Base-by-base conservation (phyloP, 345 rosid genomes). In the Lepidium aucheri region DNA sequence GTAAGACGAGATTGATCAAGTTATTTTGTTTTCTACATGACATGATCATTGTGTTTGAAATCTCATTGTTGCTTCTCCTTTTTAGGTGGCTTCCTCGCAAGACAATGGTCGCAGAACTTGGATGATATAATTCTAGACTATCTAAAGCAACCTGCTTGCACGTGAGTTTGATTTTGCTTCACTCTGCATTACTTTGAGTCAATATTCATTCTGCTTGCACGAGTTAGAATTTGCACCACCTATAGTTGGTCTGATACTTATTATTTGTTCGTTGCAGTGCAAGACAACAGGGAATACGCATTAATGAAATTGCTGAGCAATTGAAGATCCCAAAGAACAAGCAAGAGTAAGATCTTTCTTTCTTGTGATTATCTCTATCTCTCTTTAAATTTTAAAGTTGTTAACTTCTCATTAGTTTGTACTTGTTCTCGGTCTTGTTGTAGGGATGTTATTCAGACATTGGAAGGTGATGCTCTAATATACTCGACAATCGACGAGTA, bases 401-500 rank as follows among this genome's bases (percentile, higher is more conserved):
- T 53, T 74, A 38, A 28, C 9, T 5, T 26, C 22, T 17, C 57
- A 59, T 43, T 40, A 46, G 53, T 35, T 44, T 39, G 53, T 4
- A 11, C 34, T 7, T 24, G 9, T 1, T 10, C 2, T 17, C n/a
- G 20, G 34, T 45, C 55, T 9, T 55, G 22, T 51, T 18, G 4
- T 80, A 90, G 97, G 83, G 84, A 81, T 66, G 80, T 90, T 8
- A 80, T 88, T 57, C 81, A 85, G 38, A 76, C 85, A 44, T 85
- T 90, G 38, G 99, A 94, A 79, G 88, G 79, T 46, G 97, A 94
- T 75, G 96, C 97, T 30, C 73, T 86, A 43, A 81, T 94, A 45
- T 94, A 94, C 77, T 94, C 97, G 8, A 88, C 97, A 47, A 83
- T 94, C 11, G 97, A 94, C n/a, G 95, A 94, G 60, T 86, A 79